Evolutionary conservation across 2,329 filamentous ascomycete genomes (phyloP).

Genomic region (Colletotrichum magnum): DNA sequence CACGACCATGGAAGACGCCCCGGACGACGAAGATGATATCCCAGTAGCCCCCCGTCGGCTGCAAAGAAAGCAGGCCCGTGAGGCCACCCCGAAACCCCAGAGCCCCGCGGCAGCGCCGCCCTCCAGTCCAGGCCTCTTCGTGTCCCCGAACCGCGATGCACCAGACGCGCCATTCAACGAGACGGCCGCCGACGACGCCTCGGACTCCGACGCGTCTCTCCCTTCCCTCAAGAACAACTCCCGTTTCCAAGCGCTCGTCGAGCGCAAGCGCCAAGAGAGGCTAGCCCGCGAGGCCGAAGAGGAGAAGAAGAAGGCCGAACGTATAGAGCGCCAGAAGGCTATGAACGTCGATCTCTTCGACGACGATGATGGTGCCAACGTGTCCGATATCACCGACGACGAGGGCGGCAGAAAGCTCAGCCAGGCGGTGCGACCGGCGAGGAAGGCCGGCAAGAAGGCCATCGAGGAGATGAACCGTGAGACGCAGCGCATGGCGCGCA

Average conservation of each 20-base stretch:
- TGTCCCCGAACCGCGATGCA: conserved; percentile 62
- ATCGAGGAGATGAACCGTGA: conserved; percentile 95
- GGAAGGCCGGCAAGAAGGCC: conserved; percentile 95
- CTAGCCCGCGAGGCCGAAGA: conserved; percentile 75
- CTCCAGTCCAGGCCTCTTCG: conserved; percentile 66
- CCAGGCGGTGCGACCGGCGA: conserved; percentile 76
- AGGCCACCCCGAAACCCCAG: conserved; percentile 52
- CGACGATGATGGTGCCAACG: conserved; percentile 67
- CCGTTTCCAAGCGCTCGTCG: conserved; percentile 80
- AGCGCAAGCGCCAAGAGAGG: conserved; percentile 80
- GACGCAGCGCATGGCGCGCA: conserved; percentile 90
- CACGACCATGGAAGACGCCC: conserved; percentile 48
- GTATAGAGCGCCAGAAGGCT: conserved; percentile 53
- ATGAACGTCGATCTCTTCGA: conserved; percentile 54
- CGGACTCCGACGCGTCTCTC: conserved; percentile 62
- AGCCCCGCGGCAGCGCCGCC: conserved; percentile 45
- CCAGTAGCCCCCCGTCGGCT: conserved; percentile 58
- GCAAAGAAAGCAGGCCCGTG: conserved; percentile 52
- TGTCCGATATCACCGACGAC: conserved; percentile 72
- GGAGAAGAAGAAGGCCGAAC: conserved; percentile 63
- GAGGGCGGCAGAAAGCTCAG: conserved; percentile 76
- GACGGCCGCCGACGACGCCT: conserved; percentile 48
- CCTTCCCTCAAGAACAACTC: conserved; percentile 66
- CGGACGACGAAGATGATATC: conserved; percentile 58
- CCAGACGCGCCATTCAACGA: conserved; percentile 44